Conservation (phyloP, 2,329 filamentous ascomycete genomes). For the Colletotrichum incanum region DNA sequence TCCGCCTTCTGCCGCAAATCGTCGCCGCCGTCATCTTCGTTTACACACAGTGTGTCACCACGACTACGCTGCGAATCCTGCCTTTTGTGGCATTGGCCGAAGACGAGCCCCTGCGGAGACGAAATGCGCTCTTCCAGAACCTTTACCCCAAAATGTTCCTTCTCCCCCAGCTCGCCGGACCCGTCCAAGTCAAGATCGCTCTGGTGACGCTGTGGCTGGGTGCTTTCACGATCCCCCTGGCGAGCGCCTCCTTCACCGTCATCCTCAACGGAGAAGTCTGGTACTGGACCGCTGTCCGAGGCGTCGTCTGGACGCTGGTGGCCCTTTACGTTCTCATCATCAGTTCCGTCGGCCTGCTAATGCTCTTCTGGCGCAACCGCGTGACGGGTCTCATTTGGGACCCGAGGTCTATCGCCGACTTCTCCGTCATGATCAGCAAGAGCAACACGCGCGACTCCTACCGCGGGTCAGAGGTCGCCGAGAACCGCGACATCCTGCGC, state of each 20-base stretch:
- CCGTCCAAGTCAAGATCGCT: constrained; percentile 76
- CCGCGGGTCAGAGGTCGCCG: constrained; percentile 75
- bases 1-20: constrained; percentile 87
- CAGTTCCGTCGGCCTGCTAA: constrained; percentile 69
- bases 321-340: constrained; percentile 80
- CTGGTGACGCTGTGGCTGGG: constrained; percentile 82
- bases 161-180: constrained; percentile 72
- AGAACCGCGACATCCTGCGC: constrained; percentile 66
- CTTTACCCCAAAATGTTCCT: constrained; percentile 80
- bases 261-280: constrained; percentile 72
- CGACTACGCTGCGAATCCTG: constrained; percentile 81
- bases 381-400: constrained; percentile 90
- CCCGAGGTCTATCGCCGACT: constrained; percentile 83
- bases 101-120: constrained; percentile 70
- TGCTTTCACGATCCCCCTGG: constrained; percentile 85
- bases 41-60: constrained; percentile 83
- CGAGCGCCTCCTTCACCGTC: constrained; percentile 82
- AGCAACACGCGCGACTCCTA: constrained; percentile 86
- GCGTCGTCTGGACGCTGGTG: constrained; percentile 84
- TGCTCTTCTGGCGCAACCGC: constrained; percentile 75
- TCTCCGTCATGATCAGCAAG: constrained; percentile 83
- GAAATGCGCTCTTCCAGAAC: constrained; percentile 77
- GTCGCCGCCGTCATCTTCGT: constrained; percentile 80
- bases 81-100: constrained; percentile 86
- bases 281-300: constrained; percentile 86